Evolutionary conservation across 169 alveolate species (phyloP).

Genomic region (Plasmodium gonderi): DNA sequence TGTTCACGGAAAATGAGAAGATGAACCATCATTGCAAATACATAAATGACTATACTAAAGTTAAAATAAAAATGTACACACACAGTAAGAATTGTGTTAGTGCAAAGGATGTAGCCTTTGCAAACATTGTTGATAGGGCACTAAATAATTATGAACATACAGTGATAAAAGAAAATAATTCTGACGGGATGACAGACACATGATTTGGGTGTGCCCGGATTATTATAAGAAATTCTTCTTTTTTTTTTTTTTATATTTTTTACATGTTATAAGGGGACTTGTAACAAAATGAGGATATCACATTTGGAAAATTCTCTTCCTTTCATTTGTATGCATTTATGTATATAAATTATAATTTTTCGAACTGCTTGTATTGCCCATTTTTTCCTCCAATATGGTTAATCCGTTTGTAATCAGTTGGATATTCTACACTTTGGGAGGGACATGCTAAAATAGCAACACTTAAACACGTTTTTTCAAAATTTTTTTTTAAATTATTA

Average conservation of each 20-base stretch:
- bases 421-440: too few relatives aligned
- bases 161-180: neutral
- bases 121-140: conserved; percentile 22
- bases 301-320: too few relatives aligned
- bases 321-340: too few relatives aligned
- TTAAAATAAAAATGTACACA: conserved; percentile 50
- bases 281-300: too few relatives aligned
- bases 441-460: too few relatives aligned
- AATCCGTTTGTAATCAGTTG: too few relatives aligned
- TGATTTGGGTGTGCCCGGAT: neutral
- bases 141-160: conserved; percentile 15
- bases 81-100: conserved; percentile 14
- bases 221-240: neutral
- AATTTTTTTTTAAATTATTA: too few relatives aligned
- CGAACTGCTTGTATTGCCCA: too few relatives aligned
- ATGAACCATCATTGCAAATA: conserved; percentile 61
- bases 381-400: too few relatives aligned
- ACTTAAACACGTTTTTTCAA: too few relatives aligned
- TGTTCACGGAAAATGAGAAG: conserved; percentile 8
- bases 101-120: conserved; percentile 21
- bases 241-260: neutral
- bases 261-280: too few relatives aligned
- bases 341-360: too few relatives aligned
- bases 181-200: neutral
- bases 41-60: conserved; percentile 24